phyloP scores from a whole-genome alignment of 306 rosid genomes.

The Medicago ruthenica region DNA sequence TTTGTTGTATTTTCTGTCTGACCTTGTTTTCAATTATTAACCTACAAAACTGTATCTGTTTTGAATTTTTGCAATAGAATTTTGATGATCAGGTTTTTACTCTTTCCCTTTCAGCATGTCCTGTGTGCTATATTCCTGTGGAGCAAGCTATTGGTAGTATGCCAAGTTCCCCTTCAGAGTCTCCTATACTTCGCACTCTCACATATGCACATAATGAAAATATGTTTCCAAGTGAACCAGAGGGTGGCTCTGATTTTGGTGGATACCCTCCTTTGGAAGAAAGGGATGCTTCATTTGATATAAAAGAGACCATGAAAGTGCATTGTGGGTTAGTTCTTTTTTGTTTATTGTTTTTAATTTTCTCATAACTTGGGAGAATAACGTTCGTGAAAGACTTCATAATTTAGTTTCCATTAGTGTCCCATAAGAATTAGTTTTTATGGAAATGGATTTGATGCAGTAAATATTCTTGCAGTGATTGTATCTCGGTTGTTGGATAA shows the following conservation, averaged over 20 bases:
- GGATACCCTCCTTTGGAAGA: conserved; percentile 83
- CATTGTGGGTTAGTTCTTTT: conserved; percentile 88
- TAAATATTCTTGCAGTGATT: not conserved
- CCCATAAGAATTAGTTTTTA: not conserved
- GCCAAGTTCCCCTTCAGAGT: conserved; percentile 76
- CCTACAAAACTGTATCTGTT: conserved; percentile 19
- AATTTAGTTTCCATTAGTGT: conserved; percentile 18
- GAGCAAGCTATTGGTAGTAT: conserved; percentile 84
- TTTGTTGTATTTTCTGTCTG: not conserved
- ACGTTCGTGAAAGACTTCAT: conserved; percentile 27
- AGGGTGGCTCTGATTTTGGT: conserved; percentile 91
- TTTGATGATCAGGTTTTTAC: conserved; percentile 44
- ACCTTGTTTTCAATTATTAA: conserved; percentile 30
- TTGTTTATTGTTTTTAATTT: conserved; percentile 19
- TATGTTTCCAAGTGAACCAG: conserved; percentile 63
- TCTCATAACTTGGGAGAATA: conserved; percentile 28
- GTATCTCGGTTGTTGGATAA: conserved; percentile 6
- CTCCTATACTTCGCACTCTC: conserved; percentile 74
- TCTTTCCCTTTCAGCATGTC: conserved; percentile 77
- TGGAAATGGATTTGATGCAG: not conserved
- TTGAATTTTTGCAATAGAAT: conserved; percentile 26
- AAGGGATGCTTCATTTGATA: conserved; percentile 83
- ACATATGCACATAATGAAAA: conserved; percentile 73
- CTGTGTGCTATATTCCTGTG: conserved; percentile 89
- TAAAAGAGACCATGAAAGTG: conserved; percentile 82